Evolutionary conservation across 2,329 filamentous ascomycete genomes (phyloP), one percentile per base, ranked within the genome.

Genomic region (Diaporthe sp.): DNA sequence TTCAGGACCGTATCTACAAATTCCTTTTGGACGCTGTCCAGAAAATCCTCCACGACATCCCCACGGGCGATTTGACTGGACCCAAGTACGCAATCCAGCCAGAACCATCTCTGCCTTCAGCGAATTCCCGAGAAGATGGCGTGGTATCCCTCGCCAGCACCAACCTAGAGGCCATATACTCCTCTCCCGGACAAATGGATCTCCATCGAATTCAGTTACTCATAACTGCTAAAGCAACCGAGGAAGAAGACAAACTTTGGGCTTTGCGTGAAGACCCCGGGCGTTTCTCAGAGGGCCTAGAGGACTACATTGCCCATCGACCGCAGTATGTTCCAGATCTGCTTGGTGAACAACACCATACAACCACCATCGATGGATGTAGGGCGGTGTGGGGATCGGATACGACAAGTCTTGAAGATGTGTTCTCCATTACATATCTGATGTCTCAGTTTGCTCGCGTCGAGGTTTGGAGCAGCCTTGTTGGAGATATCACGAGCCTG

Each of bases 391-490:
- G n/a, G 2, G 31, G 22, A 3, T 39, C 58, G 7, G 13, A 20
- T 2, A 12, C 20, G 3, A 42, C 1, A 44, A 6, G 1, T n/a
- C 4, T 20, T 0, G 60, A 63, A 1, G 25, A 63, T 1, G 2
- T 28, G 1, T 1, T 10, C 2, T 22, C 15, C 0, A 7, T 22
- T 15, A 2, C 0, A 0, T 20, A 4, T 4, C 10, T 65, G 25
- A 2, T 13, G 8, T 12, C 1, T 22, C 22, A 22, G 13, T 65
- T 44, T 9, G 0, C 1, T 3, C 2, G 0, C 2, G 60, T 47
- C 13, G 25, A 20, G 25, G 15, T 22, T 20, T 65, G 61, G 42
- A 3, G 2, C 10, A 1, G 20, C 2, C 61, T 65, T 9, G 4
- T 2, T 0, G 25, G 15, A 20, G 42, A 65, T 6, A 47, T 65